Evolutionary conservation across 1,284 basidiomycete genomes (phyloP).

Genomic region (Ceratobasidium sp.): DNA sequence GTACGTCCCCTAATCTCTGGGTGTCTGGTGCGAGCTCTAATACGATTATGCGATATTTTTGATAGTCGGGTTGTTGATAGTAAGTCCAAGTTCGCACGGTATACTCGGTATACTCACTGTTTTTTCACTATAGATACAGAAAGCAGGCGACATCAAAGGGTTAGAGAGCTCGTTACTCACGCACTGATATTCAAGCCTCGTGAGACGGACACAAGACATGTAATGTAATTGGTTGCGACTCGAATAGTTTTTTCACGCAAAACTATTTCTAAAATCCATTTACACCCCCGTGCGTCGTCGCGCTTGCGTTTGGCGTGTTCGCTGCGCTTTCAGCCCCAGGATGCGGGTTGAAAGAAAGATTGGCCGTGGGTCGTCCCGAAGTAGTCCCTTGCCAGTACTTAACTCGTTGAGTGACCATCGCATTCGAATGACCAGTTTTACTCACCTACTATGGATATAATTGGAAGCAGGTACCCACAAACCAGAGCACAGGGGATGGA

Average conservation of each 20-base stretch:
- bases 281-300: neutral
- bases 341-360: conserved; percentile 72
- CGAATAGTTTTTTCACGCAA: neutral
- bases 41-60: conserved; percentile 29
- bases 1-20: conserved; percentile 63
- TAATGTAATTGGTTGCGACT: conserved; percentile 6
- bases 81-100: conserved; percentile 54
- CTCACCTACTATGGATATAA: neutral
- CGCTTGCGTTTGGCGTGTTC: conserved; percentile 63
- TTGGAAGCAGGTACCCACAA: conserved; percentile 5
- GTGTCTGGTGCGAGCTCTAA: conserved; percentile 12
- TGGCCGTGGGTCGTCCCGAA: conserved; percentile 71
- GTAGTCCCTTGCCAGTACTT: conserved; percentile 67
- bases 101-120: neutral
- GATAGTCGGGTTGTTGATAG: conserved; percentile 76
- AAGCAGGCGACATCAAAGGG: conserved; percentile 27
- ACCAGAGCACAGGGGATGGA: conserved; percentile 76
- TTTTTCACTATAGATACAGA: conserved; percentile 16
- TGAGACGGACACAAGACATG: conserved; percentile 2
- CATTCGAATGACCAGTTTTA: neutral
- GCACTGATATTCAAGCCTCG: conserved; percentile 13
- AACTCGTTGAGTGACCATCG: neutral
- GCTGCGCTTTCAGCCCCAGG: conserved; percentile 67
- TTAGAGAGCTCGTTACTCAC: conserved; percentile 2
- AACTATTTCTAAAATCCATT: neutral